These are phyloP conservation scores for Trichoderma harzianum DNA, from an alignment of 2,329 filamentous ascomycete species.

Conservation along the genomic window DNA sequence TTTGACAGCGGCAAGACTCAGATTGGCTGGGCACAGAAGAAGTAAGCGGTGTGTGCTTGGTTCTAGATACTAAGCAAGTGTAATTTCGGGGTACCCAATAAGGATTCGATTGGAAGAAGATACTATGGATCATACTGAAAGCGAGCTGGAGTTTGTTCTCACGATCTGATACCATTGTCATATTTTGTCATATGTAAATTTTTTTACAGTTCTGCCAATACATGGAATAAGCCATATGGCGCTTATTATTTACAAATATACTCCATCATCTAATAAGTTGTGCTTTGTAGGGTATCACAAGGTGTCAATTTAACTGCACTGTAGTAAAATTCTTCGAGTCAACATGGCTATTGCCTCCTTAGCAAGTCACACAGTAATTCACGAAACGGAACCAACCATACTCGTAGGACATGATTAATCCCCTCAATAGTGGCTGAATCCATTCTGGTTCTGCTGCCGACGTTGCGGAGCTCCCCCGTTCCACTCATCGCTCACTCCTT, in stretches of 20 bases:
- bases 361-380: background rate
- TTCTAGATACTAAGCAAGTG: background rate
- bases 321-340: background rate
- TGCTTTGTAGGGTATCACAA: background rate
- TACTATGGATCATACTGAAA: background rate
- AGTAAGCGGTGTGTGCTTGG: background rate
- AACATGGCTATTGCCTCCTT: background rate
- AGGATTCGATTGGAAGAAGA: background rate
- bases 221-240: background rate
- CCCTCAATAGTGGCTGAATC: background rate
- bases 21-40: constrained; percentile 36
- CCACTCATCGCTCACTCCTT: background rate
- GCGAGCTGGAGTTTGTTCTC: background rate
- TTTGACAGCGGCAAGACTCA: constrained; percentile 54
- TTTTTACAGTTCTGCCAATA: background rate
- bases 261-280: background rate
- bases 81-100: background rate
- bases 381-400: background rate
- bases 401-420: background rate
- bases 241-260: background rate
- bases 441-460: constrained; percentile 6
- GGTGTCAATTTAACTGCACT: background rate
- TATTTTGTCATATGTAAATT: background rate
- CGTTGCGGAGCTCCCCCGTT: background rate
- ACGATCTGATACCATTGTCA: background rate